Conservation (phyloP, 148 eudicot species). For the Persicaria maculosa region DNA sequence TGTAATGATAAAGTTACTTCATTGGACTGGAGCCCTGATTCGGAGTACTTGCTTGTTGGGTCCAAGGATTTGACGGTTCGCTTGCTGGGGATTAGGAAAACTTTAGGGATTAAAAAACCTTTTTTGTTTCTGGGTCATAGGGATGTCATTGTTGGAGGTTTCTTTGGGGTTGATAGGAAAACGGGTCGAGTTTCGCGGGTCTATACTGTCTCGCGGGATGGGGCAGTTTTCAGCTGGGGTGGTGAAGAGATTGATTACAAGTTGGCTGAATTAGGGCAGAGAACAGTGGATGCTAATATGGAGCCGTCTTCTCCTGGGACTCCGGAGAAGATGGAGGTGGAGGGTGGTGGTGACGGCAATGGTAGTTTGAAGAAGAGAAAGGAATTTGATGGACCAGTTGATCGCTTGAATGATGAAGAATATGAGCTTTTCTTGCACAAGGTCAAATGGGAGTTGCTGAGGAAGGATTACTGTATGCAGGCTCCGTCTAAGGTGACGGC, state of each 20-base stretch:
- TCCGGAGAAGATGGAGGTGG: constrained; percentile 50
- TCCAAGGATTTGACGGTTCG: constrained; percentile 83
- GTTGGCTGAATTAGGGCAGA: constrained; percentile 20
- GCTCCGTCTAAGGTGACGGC: constrained; percentile 72
- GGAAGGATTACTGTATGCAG: constrained; percentile 85
- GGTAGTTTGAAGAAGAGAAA: constrained; percentile 54
- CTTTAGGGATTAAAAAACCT: constrained; percentile 32
- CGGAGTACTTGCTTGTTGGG: constrained; percentile 53
- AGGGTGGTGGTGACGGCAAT: constrained; percentile 16
- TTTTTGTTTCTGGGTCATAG: constrained; percentile 86
- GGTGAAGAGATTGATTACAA: constrained; percentile 26
- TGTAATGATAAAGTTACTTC: constrained; percentile 67
- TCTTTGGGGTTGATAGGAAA: constrained; percentile 70
- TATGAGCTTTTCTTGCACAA: constrained; percentile 40
- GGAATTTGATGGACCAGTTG: constrained; percentile 33
- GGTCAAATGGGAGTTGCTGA: constrained; percentile 74
- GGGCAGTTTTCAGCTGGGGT: constrained; percentile 72
- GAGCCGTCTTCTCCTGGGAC: constrained; percentile 83
- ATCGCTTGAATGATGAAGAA: constrained; percentile 26
- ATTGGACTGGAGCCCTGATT: constrained; percentile 70
- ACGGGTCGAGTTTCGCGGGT: constrained; percentile 37
- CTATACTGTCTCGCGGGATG: constrained; percentile 80
- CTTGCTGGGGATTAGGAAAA: constrained; percentile 54
- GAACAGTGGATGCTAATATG: constrained; percentile 21
- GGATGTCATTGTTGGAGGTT: constrained; percentile 58